phyloP scores from a whole-genome alignment of 192 early-diverging fungal species.

The Coemansia sp. region DNA sequence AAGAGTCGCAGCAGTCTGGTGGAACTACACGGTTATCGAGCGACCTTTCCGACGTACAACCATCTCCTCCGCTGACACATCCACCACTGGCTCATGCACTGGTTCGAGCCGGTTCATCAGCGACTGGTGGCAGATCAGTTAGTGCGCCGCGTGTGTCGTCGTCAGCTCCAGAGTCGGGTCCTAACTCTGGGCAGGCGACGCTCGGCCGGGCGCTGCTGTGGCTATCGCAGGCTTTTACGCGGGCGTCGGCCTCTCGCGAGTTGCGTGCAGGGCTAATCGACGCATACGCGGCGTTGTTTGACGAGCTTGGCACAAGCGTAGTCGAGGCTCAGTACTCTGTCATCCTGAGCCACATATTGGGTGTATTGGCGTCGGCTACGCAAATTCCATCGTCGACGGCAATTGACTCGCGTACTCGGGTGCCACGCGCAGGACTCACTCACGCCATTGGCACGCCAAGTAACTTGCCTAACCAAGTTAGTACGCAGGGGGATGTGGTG shows the following conservation, averaged over 20 bases:
- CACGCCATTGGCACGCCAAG: slow-evolving; percentile 15
- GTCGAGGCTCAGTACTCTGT: slow-evolving; percentile 75
- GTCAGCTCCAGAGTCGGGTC: slow-evolving; percentile 9
- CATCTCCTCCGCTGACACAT: background rate
- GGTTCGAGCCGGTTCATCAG: background rate
- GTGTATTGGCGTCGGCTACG: slow-evolving; percentile 47
- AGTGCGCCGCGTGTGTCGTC: background rate
- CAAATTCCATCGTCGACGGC: slow-evolving; percentile 57
- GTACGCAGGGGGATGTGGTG: background rate
- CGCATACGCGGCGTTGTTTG: slow-evolving; percentile 73
- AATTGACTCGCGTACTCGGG: slow-evolving; percentile 44
- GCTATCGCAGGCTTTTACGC: slow-evolving; percentile 65
- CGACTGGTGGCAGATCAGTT: background rate
- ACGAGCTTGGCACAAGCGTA: slow-evolving; percentile 67
- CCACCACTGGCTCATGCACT: background rate
- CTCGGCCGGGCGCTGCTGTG: slow-evolving; percentile 72
- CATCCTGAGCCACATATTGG: slow-evolving; percentile 71
- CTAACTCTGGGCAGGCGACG: slow-evolving; percentile 34
- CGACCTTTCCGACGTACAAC: background rate
- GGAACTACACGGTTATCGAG: background rate
- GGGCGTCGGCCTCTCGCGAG: slow-evolving; percentile 67
- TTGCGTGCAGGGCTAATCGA: slow-evolving; percentile 78
- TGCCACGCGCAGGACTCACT: slow-evolving; percentile 10
- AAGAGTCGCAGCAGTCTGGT: background rate
- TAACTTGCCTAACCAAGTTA: background rate